Base-by-base conservation (phyloP, 768 basidiomycete genomes). In the Paxillus rubicundulus region DNA sequence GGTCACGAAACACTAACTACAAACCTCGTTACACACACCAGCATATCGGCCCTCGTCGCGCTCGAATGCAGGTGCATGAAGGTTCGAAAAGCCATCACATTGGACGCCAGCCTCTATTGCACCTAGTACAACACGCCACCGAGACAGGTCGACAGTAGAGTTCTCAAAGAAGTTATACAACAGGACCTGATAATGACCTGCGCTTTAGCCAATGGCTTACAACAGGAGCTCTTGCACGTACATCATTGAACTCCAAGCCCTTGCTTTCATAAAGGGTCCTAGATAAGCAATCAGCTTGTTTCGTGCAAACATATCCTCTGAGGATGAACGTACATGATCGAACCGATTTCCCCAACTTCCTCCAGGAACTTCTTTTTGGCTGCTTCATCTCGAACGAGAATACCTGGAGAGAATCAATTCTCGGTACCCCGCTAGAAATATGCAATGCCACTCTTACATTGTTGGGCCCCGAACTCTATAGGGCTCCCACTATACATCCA, bases 131-230 rank as follows among this genome's bases (percentile, higher is more conserved):
- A 85, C 72, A 8, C 83, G 72, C 87, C 87, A 89, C 43, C 82
- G 82, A 0, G 78, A 66, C 1, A 63, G 50, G 34, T 76, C 76
- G 2, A 79, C 66, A 0, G 61, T 57, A 0, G 88, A 89, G 56
- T 86, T 84, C 21, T 80, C 76, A 57, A 90, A 90, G 67, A 89
- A 89, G 56, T 90, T 82, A 59, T 84, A 89, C 12, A 90, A 60
- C 2, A 90, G 72, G 4, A 90, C 86, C 86, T 88, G 52, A 1
- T 39, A 34, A 18, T 9, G 16, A 24, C 6, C 28, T 58, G 18
- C 55, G 44, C 49, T 52, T 1, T 30, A 2, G 24, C 28, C 2
- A 7, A 5, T 5, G 3, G 12, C 4, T 24, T n/a, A 1, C 6
- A n/a, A 45, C 18, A 27, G 27, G 6, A 28, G 4, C 61, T 52